Base-by-base conservation (phyloP, 2,329 filamentous ascomycete species). In the Diaporthe batatas region DNA sequence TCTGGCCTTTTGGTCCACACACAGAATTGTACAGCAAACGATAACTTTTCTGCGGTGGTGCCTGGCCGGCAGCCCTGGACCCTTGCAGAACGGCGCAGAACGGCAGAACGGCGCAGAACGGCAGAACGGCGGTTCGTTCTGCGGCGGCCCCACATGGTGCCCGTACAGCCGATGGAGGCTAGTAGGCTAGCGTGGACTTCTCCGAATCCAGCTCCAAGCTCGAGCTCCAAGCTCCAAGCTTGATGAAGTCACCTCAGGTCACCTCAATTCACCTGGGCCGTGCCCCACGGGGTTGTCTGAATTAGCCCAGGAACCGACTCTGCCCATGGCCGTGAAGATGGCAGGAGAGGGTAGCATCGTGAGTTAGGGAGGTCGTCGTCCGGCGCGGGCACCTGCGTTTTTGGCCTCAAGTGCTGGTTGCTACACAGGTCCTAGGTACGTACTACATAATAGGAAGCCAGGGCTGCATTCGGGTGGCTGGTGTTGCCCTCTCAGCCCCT, bases 391-490 rank as follows among this genome's bases (percentile, higher is more conserved):
- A 53, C 47, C 47, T 67, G 62, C 62, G 39, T 67, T 32, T 12
- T 39, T 32, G 29, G 47, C 62, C 67, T n/a, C n/a, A n/a, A n/a
- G n/a, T n/a, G n/a, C n/a, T 34, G 49, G 67, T 32, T 44, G 54
- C 49, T 29, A 58, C 29, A 29, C 29, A 29, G 29, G 29, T 29
- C 29, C 29, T 29, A 29, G 29, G 29, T 29, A 29, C 29, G 29
- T 29, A 29, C n/a, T n/a, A n/a, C n/a, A n/a, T n/a, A n/a, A n/a
- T n/a, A 5, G 53, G 67, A 55, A 29, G 54, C 67, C 67, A 58
- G 67, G 67, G 39, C 67, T 58, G 68, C 39, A 70, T 58, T n/a
- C n/a, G 23, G 73, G 73, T 74, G 73, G 73, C 73, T 74, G 73
- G 73, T 74, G 73, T 70, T 67, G 36, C 34, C 51, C 21, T 39